Base-by-base conservation (phyloP, 148 eudicot genomes). In the Limonium bicolor region DNA sequence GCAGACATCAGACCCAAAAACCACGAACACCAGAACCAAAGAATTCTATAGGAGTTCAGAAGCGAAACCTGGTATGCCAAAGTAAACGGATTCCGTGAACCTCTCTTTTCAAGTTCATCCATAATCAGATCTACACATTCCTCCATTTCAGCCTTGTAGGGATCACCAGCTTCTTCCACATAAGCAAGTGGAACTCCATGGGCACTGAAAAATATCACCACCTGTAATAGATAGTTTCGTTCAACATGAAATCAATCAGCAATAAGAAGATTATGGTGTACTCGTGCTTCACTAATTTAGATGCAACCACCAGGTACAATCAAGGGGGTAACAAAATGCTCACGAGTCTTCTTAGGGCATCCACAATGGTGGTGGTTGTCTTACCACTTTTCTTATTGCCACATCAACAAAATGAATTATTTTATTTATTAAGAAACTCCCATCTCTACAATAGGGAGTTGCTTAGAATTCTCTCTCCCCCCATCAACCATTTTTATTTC, bases 91-190 rank as follows among this genome's bases (percentile, higher is more conserved):
- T 88, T 88, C 35, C 58, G 61, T 29, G 70, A 36, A 31, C 68
- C 67, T 65, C 94, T 66, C 51, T 58, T 77, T 54, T 88, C 92
- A 21, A 84, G 72, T 65, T 83, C 94, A 54, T 80, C 94, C 97
- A 88, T 88, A 35, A 88, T 88, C 62, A 88, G 61, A 58, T 83
- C 87, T 28, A 88, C 92, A 41, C 97, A 88, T 76, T 88, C 97
- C 68, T 88, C 94, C 97, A 88, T 88, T 76, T 88, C 94, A 37
- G 94, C 94, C 71, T 88, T 88, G 72, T 88, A 88, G 26, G 97
- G 97, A 46, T 88, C 97, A 64, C 97, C 97, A 54, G 97, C 97
- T 77, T 88, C 94, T 63, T 88, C 94, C 44, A 84, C 94, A 55
- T 88, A 83, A 20, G 94, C 92, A 50, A 88, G 67, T 44, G 97